Conservation (phyloP, 257 asterid genomes). For the Solanum etuberosum region DNA sequence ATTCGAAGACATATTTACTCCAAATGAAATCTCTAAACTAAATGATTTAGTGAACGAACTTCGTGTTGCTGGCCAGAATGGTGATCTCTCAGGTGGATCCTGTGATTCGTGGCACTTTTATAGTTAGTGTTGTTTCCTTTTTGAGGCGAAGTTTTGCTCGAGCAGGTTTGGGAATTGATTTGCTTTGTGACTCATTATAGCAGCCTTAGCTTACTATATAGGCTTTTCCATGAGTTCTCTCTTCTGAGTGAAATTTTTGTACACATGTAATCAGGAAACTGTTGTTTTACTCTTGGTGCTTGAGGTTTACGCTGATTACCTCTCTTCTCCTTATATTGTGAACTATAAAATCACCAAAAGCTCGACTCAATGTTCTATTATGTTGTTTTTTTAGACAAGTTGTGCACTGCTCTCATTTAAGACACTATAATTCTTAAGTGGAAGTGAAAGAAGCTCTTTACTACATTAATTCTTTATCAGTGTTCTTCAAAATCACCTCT, state of each 20-base stretch:
- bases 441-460: not conserved
- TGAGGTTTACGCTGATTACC: not conserved
- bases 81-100: constrained; percentile 97
- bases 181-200: constrained; percentile 16
- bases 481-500: not conserved
- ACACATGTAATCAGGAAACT: not conserved
- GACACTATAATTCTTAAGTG: not conserved
- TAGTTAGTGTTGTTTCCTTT: constrained; percentile 65
- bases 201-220: not conserved
- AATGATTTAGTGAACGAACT: constrained; percentile 67
- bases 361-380: not conserved
- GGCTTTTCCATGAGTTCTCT: not conserved
- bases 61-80: constrained; percentile 86
- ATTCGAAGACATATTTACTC: constrained; percentile 70
- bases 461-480: not conserved
- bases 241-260: not conserved
- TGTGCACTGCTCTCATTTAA: not conserved
- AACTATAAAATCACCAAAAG: not conserved
- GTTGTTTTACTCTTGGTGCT: not conserved
- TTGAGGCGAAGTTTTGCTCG: constrained; percentile 55
- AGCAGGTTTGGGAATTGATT: constrained; percentile 68
- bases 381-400: not conserved
- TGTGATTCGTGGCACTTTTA: constrained; percentile 82
- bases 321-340: not conserved
- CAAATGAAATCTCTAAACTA: constrained; percentile 67